Percentiles rank a stretch among this genome's conserved stretches.
These are phyloP conservation scores for Stenogyne calaminthoides DNA, from an alignment of 305 asterid genomes.

Conservation along the genomic window DNA sequence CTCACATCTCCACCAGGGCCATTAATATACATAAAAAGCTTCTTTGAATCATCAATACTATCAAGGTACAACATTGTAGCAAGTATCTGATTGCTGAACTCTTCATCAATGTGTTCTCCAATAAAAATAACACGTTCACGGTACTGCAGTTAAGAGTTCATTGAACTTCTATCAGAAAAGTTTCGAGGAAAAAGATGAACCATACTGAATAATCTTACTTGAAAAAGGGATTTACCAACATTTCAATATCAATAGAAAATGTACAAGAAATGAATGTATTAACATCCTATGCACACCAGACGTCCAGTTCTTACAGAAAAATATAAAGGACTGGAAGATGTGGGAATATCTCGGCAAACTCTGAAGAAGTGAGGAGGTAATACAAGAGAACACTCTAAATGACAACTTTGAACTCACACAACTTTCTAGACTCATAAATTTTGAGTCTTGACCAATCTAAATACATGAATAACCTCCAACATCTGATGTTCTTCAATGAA, in stretches of 20 bases:
- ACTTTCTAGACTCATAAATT: not conserved
- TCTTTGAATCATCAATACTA: constrained; percentile 74
- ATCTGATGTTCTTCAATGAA: not conserved
- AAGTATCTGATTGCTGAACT: constrained; percentile 85
- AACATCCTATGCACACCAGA: not conserved
- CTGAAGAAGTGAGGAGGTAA: not conserved
- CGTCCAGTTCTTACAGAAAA: not conserved
- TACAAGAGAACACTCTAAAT: not conserved
- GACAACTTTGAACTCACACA: no score
- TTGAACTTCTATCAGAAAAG: constrained; percentile 5
- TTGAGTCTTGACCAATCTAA: not conserved
- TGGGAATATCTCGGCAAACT: not conserved
- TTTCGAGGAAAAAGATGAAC: constrained; percentile 19
- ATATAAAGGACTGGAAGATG: not conserved
- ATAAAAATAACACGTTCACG: constrained; percentile 90
- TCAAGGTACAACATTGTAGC: constrained; percentile 96
- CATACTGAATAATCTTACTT: not conserved
- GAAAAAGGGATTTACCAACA: not conserved
- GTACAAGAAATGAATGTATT: not conserved
- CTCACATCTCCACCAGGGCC: constrained; percentile 99
- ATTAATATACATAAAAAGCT: constrained; percentile 71
- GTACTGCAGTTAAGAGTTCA: constrained; percentile 58
- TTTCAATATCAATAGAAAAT: not conserved
- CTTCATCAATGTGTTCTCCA: constrained; percentile 82
- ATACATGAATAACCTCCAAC: not conserved